phyloP scores from a whole-genome alignment of 2,329 filamentous ascomycete genomes.

The Lasiodiplodia sp. region DNA sequence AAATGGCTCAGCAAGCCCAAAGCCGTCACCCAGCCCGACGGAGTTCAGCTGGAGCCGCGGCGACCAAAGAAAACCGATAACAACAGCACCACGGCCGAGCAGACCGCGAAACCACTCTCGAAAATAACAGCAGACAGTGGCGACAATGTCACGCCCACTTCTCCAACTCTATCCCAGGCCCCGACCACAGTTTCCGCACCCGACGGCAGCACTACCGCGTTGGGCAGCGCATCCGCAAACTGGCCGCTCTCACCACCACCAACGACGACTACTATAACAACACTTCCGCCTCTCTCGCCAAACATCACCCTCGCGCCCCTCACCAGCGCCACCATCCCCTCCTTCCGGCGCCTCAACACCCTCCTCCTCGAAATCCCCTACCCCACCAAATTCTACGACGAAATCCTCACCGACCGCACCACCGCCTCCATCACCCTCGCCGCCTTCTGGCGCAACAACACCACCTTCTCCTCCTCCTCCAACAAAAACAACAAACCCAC shows the following conservation, averaged over 20 bases:
- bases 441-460: conserved; percentile 61
- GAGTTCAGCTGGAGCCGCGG: conserved; percentile 17
- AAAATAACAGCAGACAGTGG: not conserved
- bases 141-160: not conserved
- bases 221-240: conserved; percentile 3
- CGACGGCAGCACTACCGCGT: conserved; percentile 22
- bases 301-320: conserved; percentile 63
- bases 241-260: conserved; percentile 22
- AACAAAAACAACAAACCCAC: conserved; percentile 11
- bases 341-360: conserved; percentile 64
- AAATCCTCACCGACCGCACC: conserved; percentile 63
- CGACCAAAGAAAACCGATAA: conserved; percentile 7
- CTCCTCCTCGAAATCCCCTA: conserved; percentile 69
- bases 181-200: not conserved
- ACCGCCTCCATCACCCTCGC: conserved; percentile 64
- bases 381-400: conserved; percentile 66
- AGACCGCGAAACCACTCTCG: not conserved
- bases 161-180: conserved; percentile 15
- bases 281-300: conserved; percentile 48
- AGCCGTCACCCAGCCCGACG: conserved; percentile 34
- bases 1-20: conserved; percentile 57
- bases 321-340: conserved; percentile 60
- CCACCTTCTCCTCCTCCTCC: conserved; percentile 9
- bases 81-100: not conserved
- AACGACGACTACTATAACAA: not conserved